Conservation (phyloP, 2,329 filamentous ascomycete species). For the Cordyceps fumosorosea region DNA sequence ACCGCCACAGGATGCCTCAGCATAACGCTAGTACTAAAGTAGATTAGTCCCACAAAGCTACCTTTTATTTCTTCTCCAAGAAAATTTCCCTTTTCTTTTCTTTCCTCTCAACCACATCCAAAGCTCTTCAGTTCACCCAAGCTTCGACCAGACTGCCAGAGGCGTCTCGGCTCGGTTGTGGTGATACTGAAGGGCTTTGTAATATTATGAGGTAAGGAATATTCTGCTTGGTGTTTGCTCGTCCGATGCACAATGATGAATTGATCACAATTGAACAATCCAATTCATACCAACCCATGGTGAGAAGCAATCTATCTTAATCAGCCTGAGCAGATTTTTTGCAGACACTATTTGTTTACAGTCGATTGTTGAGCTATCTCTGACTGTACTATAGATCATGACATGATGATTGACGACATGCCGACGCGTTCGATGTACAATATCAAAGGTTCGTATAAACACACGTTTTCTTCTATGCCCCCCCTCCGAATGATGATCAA, state of each 20-base stretch:
- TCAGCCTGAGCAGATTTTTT: slow-evolving; percentile 40
- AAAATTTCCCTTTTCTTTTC: slow-evolving; percentile 13
- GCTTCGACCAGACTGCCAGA: background rate
- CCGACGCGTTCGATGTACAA: background rate
- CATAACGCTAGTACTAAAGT: slow-evolving; percentile 15
- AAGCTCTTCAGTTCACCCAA: slow-evolving; percentile 9
- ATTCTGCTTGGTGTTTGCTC: background rate
- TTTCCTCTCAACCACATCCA: slow-evolving; percentile 14
- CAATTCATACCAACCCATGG: slow-evolving; percentile 55
- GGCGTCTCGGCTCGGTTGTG: background rate
- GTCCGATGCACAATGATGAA: slow-evolving; percentile 30
- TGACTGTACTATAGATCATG: slow-evolving; percentile 17
- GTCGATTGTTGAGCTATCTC: background rate
- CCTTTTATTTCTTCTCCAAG: slow-evolving; percentile 2
- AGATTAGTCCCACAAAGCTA: slow-evolving; percentile 21
- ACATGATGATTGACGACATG: background rate
- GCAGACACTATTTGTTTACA: slow-evolving; percentile 9
- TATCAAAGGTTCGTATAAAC: slow-evolving; percentile 39
- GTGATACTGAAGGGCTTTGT: background rate
- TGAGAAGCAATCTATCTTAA: slow-evolving; percentile 47
- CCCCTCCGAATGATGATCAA: slow-evolving; percentile 51
- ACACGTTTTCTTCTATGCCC: slow-evolving; percentile 8
- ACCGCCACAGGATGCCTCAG: slow-evolving; percentile 28
- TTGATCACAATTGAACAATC: slow-evolving; percentile 46
- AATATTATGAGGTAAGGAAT: slow-evolving; percentile 8